Evolutionary conservation across 495 filamentous ascomycete genomes (phyloP), one percentile per base, ranked within the genome.

Genomic region (Podospora comata): DNA sequence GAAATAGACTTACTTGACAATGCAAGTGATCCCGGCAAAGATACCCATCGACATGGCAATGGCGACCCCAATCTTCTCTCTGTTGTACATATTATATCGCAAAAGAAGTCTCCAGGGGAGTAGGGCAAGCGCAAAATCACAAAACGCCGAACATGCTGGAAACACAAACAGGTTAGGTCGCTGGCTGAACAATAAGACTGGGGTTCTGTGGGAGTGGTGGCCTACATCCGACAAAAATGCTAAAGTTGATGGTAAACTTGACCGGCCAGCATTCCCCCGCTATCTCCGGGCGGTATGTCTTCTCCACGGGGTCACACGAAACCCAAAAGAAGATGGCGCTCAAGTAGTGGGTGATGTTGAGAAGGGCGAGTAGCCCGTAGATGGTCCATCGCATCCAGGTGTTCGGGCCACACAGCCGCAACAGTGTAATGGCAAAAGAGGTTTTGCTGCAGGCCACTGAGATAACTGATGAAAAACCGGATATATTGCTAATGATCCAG

Each of bases 311-410:
- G 39, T 73, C 59, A 67, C 81, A 84, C 32, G 73, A 69, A 0
- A 80, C 64, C 71, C 76, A 84, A 7, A 74, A 75, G 57, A 82
- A 79, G 4, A 83, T 71, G 23, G 76, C 78, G 48, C 75, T 79
- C n/a, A 79, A 55, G 23, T 76, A 75, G 60, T 78, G 74, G 63
- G 75, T 72, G 20, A 79, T 54, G 68, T 81, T 82, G 56, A 81
- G 74, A 32, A 66, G 67, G 58, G 74, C 66, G 32, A 79, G 77
- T 20, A 81, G 67, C 48, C 75, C 67, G 72, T 69, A 73, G n/a
- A 77, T 23, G 55, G 68, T 59, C 61, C 64, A 69, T 34, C 60
- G 67, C 28, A 68, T 67, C 72, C 70, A 73, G 9, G 73, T 70
- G 5, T 76, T 67, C 1, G 70, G 67, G 5, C 39, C 39, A 11